These are phyloP conservation scores for Cantharellus cinnabarinus DNA, from an alignment of 768 basidiomycete species.

Conservation along the genomic window DNA sequence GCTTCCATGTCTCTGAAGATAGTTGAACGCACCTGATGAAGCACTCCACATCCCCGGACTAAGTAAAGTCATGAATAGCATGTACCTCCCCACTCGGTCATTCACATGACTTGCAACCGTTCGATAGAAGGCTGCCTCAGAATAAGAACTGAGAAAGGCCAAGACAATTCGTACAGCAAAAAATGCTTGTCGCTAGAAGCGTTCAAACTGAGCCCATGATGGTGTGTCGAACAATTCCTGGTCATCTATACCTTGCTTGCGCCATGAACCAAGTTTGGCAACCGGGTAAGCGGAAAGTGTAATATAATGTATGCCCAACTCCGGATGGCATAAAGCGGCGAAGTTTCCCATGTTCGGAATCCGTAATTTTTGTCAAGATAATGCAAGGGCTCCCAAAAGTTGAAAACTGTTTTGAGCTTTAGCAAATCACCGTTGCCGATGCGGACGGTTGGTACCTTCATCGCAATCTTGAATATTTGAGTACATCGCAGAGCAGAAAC, in stretches of 20 bases:
- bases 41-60: conserved; percentile 95
- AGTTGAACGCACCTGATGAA: conserved; percentile 37
- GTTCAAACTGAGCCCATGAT: too few relatives aligned
- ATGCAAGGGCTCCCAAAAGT: conserved; percentile 98
- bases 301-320: conserved; percentile 87
- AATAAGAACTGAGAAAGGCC: conserved; percentile 47
- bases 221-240: too few relatives aligned
- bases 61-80: conserved; percentile 66
- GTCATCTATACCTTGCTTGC: not conserved
- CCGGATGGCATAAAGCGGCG: conserved; percentile 75
- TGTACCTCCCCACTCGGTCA: conserved; percentile 80
- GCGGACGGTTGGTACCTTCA: conserved; percentile 40
- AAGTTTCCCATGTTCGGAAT: conserved; percentile 97
- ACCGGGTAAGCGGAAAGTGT: conserved; percentile 45
- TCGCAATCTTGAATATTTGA: conserved; percentile 89
- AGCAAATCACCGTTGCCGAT: not conserved
- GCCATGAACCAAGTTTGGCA: conserved; percentile 20
- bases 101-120: conserved; percentile 64
- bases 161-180: conserved; percentile 72
- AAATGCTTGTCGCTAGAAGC: conserved; percentile 56
- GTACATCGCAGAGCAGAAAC: conserved; percentile 82
- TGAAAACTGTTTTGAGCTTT: conserved; percentile 46
- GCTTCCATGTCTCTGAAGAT: not conserved
- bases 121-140: conserved; percentile 70
- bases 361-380: conserved; percentile 69